Percentiles rank a stretch among this genome's conserved stretches.
phyloP scores from a whole-genome alignment of 306 rosid genomes.

The Comarum palustre region DNA sequence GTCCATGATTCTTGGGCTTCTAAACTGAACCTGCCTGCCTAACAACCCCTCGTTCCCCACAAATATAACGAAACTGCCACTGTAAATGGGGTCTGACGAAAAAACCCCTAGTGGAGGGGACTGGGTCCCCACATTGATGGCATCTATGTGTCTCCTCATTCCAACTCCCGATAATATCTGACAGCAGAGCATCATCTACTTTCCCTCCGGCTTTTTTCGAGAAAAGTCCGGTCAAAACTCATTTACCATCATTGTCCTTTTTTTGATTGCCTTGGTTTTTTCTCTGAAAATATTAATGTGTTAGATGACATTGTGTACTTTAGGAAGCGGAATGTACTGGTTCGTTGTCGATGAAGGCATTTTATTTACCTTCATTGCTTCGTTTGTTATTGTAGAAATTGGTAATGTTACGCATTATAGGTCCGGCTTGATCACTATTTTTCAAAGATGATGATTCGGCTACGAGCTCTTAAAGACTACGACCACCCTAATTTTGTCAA shows the following conservation, averaged over 20 bases:
- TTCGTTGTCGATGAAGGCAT: no score
- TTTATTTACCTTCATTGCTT: no score
- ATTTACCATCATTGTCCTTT: conserved; percentile 21
- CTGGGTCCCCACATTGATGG: conserved; percentile 18
- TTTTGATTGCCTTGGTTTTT: not conserved
- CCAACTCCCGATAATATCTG: conserved; percentile 24
- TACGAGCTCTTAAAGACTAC: no score
- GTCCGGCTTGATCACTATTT: no score
- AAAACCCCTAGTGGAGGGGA: conserved; percentile 2
- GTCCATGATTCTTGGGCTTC: conserved; percentile 51
- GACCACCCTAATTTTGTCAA: no score
- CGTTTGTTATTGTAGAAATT: no score
- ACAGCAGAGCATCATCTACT: conserved; percentile 15
- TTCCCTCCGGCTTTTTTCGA: conserved; percentile 28
- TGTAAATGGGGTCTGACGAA: not conserved
- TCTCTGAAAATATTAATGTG: not conserved
- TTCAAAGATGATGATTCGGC: no score
- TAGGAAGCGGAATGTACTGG: not conserved
- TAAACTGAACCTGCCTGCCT: not conserved
- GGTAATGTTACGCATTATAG: no score
- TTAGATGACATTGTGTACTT: not conserved
- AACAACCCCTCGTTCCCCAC: not conserved
- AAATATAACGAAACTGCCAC: conserved; percentile 18
- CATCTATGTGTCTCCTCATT: conserved; percentile 15
- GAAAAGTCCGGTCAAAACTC: conserved; percentile 13